phyloP scores from a whole-genome alignment of 1,284 basidiomycete genomes.

The Entoloma clypeatum region DNA sequence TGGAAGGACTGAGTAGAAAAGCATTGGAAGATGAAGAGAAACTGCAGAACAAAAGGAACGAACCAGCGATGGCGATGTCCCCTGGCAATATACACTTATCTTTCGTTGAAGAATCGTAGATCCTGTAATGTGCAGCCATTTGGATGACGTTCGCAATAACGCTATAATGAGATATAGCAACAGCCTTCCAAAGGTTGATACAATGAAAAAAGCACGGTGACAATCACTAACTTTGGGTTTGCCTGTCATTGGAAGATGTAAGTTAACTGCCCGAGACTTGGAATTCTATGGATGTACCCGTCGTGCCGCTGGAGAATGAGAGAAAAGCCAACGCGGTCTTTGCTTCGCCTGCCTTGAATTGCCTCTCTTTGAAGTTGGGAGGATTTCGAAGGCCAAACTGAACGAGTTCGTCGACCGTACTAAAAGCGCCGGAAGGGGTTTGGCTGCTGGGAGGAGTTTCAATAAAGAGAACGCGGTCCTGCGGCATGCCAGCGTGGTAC shows the following conservation, averaged over 20 bases:
- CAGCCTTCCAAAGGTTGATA: constrained; percentile 43
- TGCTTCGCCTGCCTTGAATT: constrained; percentile 58
- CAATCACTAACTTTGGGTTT: constrained; percentile 64
- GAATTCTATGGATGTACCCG: constrained; percentile 39
- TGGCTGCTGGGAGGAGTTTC: constrained; percentile 25
- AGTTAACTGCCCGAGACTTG: too few species aligned
- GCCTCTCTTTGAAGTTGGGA: constrained; percentile 44
- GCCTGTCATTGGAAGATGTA: constrained; percentile 32
- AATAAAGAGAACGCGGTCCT: constrained; percentile 54
- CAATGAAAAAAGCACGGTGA: background rate
- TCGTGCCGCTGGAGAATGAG: constrained; percentile 80
- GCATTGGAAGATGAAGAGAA: constrained; percentile 2
- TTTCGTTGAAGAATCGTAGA: constrained; percentile 36
- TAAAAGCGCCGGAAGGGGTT: constrained; percentile 16
- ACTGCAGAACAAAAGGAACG: constrained; percentile 12
- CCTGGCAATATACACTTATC: constrained; percentile 34
- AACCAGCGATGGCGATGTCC: constrained; percentile 59
- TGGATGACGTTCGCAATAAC: constrained; percentile 68
- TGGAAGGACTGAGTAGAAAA: constrained; percentile 35
- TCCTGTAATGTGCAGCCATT: constrained; percentile 46
- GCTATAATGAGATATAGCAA: constrained; percentile 64
- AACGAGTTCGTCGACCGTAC: constrained; percentile 54
- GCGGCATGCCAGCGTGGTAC: constrained; percentile 46
- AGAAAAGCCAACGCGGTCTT: constrained; percentile 70
- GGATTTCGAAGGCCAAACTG: constrained; percentile 45